Evolutionary conservation across 2,329 filamentous ascomycete genomes (phyloP).

Genomic region (Geoglossum cookeanum): DNA sequence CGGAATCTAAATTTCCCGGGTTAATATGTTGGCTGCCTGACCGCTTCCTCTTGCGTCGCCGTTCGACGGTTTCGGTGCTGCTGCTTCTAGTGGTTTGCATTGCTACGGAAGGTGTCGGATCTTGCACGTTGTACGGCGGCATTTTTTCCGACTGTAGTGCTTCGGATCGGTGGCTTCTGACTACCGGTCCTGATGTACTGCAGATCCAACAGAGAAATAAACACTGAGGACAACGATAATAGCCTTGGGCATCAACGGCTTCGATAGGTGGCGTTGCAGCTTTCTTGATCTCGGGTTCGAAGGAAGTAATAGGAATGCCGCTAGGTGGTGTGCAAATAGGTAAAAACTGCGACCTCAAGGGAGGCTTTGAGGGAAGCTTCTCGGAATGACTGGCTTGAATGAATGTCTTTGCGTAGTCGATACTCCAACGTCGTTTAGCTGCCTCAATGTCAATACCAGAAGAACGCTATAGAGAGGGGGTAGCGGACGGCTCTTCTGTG

Average conservation of each 20-base stretch:
- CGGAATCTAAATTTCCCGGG: background rate
- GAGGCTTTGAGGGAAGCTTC: background rate
- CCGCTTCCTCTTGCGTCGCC: background rate
- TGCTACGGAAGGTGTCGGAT: background rate
- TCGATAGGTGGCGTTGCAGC: background rate
- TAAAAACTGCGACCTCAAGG: background rate
- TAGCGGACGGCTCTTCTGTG: background rate
- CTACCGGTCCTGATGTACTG: background rate
- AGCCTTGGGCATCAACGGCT: background rate
- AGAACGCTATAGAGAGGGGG: background rate
- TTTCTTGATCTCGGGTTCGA: background rate
- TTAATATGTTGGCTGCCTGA: background rate
- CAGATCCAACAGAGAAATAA: background rate
- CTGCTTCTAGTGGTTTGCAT: background rate
- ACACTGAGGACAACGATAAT: constrained; percentile 1
- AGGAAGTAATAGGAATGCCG: background rate
- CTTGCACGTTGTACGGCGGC: background rate
- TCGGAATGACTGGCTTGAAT: background rate
- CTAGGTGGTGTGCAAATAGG: background rate
- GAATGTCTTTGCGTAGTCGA: background rate
- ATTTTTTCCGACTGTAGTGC: background rate
- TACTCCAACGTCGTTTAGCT: background rate
- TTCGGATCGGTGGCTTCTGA: background rate
- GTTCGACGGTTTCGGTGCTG: background rate
- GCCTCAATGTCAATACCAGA: background rate